These are phyloP conservation scores for Monilinia fructicola DNA, from an alignment of 2,329 filamentous ascomycete species.

Conservation along the genomic window DNA sequence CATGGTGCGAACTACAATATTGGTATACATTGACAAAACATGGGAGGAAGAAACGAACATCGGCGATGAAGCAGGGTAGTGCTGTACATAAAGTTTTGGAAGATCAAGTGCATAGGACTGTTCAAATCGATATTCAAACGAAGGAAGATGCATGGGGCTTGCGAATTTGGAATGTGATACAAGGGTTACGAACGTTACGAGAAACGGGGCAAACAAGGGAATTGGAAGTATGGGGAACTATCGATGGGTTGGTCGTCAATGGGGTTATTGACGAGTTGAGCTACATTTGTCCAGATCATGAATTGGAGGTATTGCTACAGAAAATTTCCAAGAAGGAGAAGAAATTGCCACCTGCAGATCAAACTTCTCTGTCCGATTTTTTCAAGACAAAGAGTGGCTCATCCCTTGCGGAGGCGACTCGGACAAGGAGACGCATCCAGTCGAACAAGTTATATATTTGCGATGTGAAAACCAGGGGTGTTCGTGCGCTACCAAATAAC, in stretches of 20 bases:
- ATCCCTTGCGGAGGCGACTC: conserved; percentile 29
- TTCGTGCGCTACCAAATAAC: conserved; percentile 59
- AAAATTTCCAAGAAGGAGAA: conserved; percentile 37
- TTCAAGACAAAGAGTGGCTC: conserved; percentile 32
- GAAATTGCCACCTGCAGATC: conserved; percentile 41
- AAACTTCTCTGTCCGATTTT: conserved; percentile 36
- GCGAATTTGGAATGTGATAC: conserved; percentile 86
- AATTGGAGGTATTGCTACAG: conserved; percentile 53
- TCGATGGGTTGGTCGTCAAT: conserved; percentile 81
- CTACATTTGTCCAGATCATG: conserved; percentile 70
- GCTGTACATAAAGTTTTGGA: conserved; percentile 81
- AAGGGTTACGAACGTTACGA: conserved; percentile 73
- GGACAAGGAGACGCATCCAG: conserved; percentile 22
- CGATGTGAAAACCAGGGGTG: conserved; percentile 83
- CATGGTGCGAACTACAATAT: conserved; percentile 96
- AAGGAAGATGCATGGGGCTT: conserved; percentile 83
- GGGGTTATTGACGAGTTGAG: conserved; percentile 88
- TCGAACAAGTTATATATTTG: conserved; percentile 65
- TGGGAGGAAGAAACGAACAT: conserved; percentile 72
- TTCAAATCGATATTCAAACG: conserved; percentile 68
- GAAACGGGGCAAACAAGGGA: conserved; percentile 72
- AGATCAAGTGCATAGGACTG: conserved; percentile 76
- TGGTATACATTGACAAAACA: conserved; percentile 79
- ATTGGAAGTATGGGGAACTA: conserved; percentile 78
- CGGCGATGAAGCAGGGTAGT: conserved; percentile 81